phyloP scores from a whole-genome alignment of 768 basidiomycete species.

The Leccinellum rugosiceps region DNA sequence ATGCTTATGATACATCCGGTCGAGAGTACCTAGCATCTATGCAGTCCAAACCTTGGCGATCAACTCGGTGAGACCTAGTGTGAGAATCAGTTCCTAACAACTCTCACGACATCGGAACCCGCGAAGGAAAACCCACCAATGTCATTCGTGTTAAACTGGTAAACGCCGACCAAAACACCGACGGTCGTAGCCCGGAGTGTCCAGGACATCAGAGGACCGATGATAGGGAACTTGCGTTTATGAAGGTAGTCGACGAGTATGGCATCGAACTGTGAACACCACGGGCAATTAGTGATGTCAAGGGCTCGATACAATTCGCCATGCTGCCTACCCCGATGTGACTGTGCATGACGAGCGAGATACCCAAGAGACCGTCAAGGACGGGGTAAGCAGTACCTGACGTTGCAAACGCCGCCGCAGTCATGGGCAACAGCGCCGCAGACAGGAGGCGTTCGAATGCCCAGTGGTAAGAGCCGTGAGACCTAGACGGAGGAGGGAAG shows the following conservation, averaged over 20 bases:
- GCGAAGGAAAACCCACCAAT: constrained; percentile 61
- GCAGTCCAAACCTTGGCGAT: constrained; percentile 82
- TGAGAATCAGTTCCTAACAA: background rate
- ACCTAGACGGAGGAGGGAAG: constrained; percentile 77
- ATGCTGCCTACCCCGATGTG: constrained; percentile 77
- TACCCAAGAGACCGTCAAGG: constrained; percentile 84
- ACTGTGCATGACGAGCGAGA: constrained; percentile 88
- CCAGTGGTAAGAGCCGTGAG: constrained; percentile 89
- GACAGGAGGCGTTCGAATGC: constrained; percentile 92
- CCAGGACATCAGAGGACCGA: constrained; percentile 76
- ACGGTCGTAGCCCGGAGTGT: constrained; percentile 71
- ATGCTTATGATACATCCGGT: background rate
- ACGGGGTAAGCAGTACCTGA: constrained; percentile 75
- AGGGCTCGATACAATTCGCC: background rate
- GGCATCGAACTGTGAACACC: constrained; percentile 58
- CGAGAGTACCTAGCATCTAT: constrained; percentile 31
- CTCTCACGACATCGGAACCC: constrained; percentile 1
- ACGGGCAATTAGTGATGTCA: background rate
- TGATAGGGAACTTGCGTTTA: constrained; percentile 84
- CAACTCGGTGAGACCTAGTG: constrained; percentile 78
- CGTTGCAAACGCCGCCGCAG: constrained; percentile 80
- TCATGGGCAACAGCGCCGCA: constrained; percentile 84
- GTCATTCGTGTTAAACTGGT: constrained; percentile 98
- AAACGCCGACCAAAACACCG: constrained; percentile 83
- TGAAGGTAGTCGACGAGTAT: constrained; percentile 88